Percentiles rank a stretch among this genome's conserved stretches.
Conservation (phyloP, 2,329 filamentous ascomycete genomes). For the Clonostachys byssicola region DNA sequence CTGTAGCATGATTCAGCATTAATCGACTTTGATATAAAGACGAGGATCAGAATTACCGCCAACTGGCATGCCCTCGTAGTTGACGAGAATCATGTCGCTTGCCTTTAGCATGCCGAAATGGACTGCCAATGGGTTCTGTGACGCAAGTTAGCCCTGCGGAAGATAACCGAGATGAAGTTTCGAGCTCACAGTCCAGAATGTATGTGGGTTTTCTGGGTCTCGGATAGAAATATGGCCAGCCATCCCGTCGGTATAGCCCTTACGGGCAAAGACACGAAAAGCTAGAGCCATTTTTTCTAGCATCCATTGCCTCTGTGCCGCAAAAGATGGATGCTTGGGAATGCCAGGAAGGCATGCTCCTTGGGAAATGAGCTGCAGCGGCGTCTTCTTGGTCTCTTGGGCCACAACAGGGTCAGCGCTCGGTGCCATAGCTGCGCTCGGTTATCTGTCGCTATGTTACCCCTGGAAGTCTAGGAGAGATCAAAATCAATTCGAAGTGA, state of each 20-base stretch:
- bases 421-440: not conserved
- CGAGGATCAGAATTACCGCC: constrained; percentile 40
- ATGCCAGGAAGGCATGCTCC: constrained; percentile 8
- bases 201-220: constrained; percentile 54
- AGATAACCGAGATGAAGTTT: no score
- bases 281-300: constrained; percentile 61
- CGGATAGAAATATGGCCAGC: constrained; percentile 62
- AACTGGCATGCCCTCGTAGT: constrained; percentile 55
- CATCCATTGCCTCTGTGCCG: constrained; percentile 17
- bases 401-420: not conserved
- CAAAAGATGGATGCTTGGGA: constrained; percentile 13
- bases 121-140: constrained; percentile 44
- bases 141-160: not conserved
- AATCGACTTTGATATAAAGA: constrained; percentile 9
- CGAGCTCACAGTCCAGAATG: constrained; percentile 50
- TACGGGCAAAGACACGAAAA: constrained; percentile 64
- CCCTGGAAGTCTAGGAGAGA: no score
- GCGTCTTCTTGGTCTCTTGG: not conserved
- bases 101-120: constrained; percentile 65
- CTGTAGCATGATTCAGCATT: not conserved
- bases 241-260: constrained; percentile 66
- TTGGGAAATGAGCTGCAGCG: not conserved
- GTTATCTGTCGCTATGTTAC: no score
- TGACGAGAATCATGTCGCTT: constrained; percentile 64
- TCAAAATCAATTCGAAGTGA: no score